Evolutionary conservation across 1,284 basidiomycete species (phyloP), one percentile per base, ranked within the genome.

Genomic region (Gomphus bonarii): DNA sequence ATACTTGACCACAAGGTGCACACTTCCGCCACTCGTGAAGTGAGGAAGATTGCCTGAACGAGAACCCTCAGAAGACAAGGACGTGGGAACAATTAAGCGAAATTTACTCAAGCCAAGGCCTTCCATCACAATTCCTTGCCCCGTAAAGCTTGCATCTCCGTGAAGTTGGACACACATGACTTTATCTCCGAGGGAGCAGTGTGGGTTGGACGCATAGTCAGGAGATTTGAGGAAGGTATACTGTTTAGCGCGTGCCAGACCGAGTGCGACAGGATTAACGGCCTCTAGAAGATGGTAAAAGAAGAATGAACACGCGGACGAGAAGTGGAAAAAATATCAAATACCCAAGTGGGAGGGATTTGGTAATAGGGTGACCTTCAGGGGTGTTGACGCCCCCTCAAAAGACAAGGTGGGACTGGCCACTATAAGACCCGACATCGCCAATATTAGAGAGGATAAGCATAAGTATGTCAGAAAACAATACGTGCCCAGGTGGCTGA

Each of bases 71-170:
- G 14, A 25, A 22, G 12, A 43, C n/a, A 30, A n/a, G 12, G 40
- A 2, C 6, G 8, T 14, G 11, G 11, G 28, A 38, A 11, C 11
- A 38, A 49, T 33, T 16, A 11, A 10, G 12, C 43, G 11, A 46
- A 16, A 73, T 81, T 49, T 62, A 85, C 88, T 91, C 56, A 95
- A 70, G 2, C 91, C 88, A 28, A 95, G 73, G 16, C 80, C 78
- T 68, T 95, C 92, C 79, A 91, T 91, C n/a, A 94, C 81, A 4
- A 95, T 78, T 3, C 92, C 92, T 69, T 95, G 92, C 0, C 91
- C 92, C 0, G 85, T 81, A 65, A 95, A 94, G 54, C 88, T 91
- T 1, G 89, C 91, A 67, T 95, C 92, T 0, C 92, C 92, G 62
- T 95, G 92, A 36, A 95, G 69, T 65, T 93, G 90, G 0, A 95